A percentile compares a stretch with the other conserved stretches of the same genome.
These are phyloP conservation scores for Canariomyces notabilis DNA, from an alignment of 2,329 filamentous ascomycete species.

Conservation along the genomic window DNA sequence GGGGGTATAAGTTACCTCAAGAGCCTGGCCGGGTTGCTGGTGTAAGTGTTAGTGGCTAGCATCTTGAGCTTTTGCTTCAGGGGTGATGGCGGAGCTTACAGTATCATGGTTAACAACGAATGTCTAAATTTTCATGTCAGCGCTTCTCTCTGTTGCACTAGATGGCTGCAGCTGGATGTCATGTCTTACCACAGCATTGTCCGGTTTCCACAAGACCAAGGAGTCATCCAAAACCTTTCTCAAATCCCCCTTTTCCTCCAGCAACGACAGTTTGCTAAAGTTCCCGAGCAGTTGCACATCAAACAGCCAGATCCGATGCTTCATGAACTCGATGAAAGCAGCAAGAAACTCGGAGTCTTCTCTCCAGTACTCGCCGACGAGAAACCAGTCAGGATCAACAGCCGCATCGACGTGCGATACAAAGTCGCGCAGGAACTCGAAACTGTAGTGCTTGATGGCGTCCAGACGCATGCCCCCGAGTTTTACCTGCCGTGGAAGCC, in stretches of 20 bases:
- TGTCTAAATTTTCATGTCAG: constrained; percentile 38
- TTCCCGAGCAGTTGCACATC: constrained; percentile 63
- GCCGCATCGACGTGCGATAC: constrained; percentile 24
- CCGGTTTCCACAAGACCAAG: constrained; percentile 46
- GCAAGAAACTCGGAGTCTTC: constrained; percentile 51
- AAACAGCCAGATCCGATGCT: constrained; percentile 53
- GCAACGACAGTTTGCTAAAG: constrained; percentile 54
- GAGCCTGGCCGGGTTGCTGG: constrained; percentile 55
- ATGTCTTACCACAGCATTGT: constrained; percentile 55
- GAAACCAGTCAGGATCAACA: constrained; percentile 50
- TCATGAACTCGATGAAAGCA: constrained; percentile 52
- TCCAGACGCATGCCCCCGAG: constrained; percentile 33
- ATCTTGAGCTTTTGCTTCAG: too few relatives aligned
- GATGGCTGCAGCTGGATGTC: neutral
- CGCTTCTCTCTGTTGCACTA: neutral
- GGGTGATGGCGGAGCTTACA: constrained; percentile 25
- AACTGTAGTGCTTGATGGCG: constrained; percentile 35
- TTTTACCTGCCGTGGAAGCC: constrained; percentile 28
- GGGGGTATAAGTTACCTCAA: constrained; percentile 38
- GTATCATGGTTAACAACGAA: constrained; percentile 67
- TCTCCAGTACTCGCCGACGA: constrained; percentile 68
- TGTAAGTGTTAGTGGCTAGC: too few relatives aligned
- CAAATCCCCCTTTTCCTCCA: constrained; percentile 31
- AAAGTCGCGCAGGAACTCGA: constrained; percentile 30
- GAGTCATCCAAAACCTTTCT: constrained; percentile 55